phyloP scores from a whole-genome alignment of 352 stramenopile genomes.

The Globisporangium solare region DNA sequence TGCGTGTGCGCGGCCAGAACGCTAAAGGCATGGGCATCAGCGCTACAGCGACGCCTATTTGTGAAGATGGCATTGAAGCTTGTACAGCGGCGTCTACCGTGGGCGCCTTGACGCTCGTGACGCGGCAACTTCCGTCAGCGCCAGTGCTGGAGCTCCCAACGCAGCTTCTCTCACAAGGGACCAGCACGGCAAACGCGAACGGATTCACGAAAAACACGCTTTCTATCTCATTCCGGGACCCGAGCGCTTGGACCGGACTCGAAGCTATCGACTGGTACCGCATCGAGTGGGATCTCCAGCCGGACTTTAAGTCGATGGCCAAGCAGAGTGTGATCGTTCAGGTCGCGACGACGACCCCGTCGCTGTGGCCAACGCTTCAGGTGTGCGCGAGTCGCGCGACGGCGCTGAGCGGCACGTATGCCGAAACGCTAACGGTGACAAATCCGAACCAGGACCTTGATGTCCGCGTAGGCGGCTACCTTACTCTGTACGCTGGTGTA shows the following conservation, averaged over 20 bases:
- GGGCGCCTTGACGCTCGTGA: conserved; percentile 29
- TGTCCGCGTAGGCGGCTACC: conserved; percentile 29
- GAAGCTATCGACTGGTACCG: conserved; percentile 83
- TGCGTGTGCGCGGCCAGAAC: conserved; percentile 85
- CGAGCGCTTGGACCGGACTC: conserved; percentile 65
- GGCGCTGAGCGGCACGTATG: conserved; percentile 11
- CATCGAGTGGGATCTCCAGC: conserved; percentile 86
- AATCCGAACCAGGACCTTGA: conserved; percentile 25
- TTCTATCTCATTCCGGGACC: conserved; percentile 60
- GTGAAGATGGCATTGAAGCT: conserved; percentile 75
- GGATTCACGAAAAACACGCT: conserved; percentile 63
- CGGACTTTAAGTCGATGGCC: conserved; percentile 48
- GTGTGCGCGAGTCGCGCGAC: conserved; percentile 59
- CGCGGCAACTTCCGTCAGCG: conserved; percentile 48
- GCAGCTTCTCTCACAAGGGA: conserved; percentile 30
- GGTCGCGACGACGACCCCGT: conserved; percentile 20
- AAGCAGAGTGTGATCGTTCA: conserved; percentile 38
- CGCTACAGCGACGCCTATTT: conserved; percentile 78
- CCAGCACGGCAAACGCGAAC: conserved; percentile 35
- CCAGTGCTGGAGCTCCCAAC: conserved; percentile 43
- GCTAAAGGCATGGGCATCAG: conserved; percentile 64
- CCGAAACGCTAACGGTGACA: conserved; percentile 21
- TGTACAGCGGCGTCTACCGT: conserved; percentile 36
- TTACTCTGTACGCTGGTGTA: conserved; percentile 40
- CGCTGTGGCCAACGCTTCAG: conserved; percentile 26